Evolutionary conservation across 2,329 filamentous ascomycete genomes (phyloP), one percentile per base, ranked within the genome.

Genomic region (Trichoderma arundinaceum): DNA sequence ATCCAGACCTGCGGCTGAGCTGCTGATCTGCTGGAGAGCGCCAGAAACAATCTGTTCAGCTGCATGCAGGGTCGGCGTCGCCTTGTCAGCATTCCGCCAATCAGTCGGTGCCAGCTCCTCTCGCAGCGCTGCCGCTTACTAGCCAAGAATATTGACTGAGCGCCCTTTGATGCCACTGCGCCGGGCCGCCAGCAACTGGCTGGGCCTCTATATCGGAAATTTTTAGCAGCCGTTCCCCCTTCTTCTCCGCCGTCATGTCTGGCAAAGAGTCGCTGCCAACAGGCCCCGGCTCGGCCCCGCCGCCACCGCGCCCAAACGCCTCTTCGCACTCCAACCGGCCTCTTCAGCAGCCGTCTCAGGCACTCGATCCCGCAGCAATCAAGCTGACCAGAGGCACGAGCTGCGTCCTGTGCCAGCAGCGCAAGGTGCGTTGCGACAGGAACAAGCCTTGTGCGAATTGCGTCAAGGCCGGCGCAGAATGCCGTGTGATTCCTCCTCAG

Each of bases 401-500:
- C 67, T 94, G 91, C 72, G 83, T 92, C 13, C 82, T 88, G 19
- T 94, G 91, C 73, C 90, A 93, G 74, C 89, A 91, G 74, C 86
- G 90, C 67, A 92, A 92, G 75, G 84, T 92, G 48, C 88, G 88
- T 67, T 92, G 90, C 76, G 88, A 92, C 76, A 90, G 89, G 76
- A 86, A 84, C 70, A 88, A 88, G 76, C 90, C 90, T 15, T 92
- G 90, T 73, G 81, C 84, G 71, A 89, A 90, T 76, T 92, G 90
- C 73, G 79, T 87, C 73, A 89, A 85, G 76, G 83, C 85, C 60
- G 78, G 82, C 22, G 83, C 83, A 38, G 84, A 90, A 69, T 92
- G 88, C 73, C 81, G 83, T 43, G 84, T 88, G 7, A 77, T 85
- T 69, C 79, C 86, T 72, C 79, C 86, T 70, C 76, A 86, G 73